These are phyloP conservation scores for Elaphomyces granulatus DNA, from an alignment of 495 filamentous ascomycete species.

Conservation along the genomic window DNA sequence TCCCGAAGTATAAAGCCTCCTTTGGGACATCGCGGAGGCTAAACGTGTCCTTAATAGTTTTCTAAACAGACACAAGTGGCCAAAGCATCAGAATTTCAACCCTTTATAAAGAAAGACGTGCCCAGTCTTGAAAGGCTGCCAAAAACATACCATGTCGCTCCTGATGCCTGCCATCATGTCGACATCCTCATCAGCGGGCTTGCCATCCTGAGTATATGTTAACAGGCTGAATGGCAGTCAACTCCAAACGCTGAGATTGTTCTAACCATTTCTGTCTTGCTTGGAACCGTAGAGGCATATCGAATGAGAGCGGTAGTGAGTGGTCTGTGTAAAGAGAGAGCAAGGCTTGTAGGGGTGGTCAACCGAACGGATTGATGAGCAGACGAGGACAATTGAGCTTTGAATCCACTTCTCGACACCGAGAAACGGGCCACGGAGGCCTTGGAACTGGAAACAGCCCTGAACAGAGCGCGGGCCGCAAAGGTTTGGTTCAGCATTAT, in stretches of 20 bases:
- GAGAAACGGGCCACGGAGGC: conserved; percentile 30
- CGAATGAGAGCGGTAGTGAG: conserved; percentile 39
- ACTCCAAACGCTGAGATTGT: not conserved
- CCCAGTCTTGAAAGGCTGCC: not conserved
- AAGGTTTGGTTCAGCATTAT: conserved; percentile 36
- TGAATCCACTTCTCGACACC: conserved; percentile 29
- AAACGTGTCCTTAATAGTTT: conserved; percentile 80
- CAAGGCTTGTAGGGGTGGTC: conserved; percentile 21
- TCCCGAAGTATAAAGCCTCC: conserved; percentile 67
- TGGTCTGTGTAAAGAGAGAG: conserved; percentile 35
- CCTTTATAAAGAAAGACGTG: not conserved
- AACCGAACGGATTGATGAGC: conserved; percentile 24
- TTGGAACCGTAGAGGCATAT: conserved; percentile 20
- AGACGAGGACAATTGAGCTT: conserved; percentile 33
- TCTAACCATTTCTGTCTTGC: conserved; percentile 3
- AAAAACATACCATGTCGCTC: conserved; percentile 53
- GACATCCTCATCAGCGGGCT: conserved; percentile 27
- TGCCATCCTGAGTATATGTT: conserved; percentile 9
- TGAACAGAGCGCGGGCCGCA: conserved; percentile 32
- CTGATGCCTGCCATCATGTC: conserved; percentile 58
- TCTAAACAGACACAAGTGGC: conserved; percentile 27
- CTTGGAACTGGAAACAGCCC: conserved; percentile 35
- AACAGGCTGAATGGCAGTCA: conserved; percentile 1
- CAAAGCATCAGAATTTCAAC: not conserved
- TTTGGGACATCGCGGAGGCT: conserved; percentile 59